phyloP scores from a whole-genome alignment of 805 yeast species.

The Isabelozyma heimii region DNA sequence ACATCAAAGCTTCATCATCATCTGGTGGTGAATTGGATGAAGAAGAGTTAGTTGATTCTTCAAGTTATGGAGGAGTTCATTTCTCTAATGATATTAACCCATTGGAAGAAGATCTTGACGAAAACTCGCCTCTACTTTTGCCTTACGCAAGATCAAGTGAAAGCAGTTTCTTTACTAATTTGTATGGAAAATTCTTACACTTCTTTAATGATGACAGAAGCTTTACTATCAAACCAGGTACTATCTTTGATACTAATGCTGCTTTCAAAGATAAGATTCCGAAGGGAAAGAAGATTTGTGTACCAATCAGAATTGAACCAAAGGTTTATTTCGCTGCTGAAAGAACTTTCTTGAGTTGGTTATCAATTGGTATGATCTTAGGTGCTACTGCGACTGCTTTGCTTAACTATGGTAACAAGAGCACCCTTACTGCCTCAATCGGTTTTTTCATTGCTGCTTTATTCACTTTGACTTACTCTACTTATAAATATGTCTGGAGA shows the following conservation, averaged over 20 bases:
- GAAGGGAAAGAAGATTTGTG: constrained; percentile 82
- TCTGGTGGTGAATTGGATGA: constrained; percentile 71
- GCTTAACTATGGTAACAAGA: constrained; percentile 74
- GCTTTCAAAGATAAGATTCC: constrained; percentile 65
- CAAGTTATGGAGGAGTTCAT: constrained; percentile 34
- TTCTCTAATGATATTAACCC: constrained; percentile 46
- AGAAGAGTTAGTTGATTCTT: constrained; percentile 48
- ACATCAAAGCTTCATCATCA: constrained; percentile 28
- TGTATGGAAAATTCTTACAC: constrained; percentile 37
- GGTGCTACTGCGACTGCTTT: constrained; percentile 88
- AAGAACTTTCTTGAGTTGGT: constrained; percentile 91
- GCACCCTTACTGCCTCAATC: constrained; percentile 76
- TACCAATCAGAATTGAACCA: constrained; percentile 96
- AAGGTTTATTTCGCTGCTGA: constrained; percentile 99
- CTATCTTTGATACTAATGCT: constrained; percentile 41
- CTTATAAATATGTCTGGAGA: constrained; percentile 75
- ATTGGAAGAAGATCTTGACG: constrained; percentile 51
- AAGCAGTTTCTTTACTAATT: constrained; percentile 23
- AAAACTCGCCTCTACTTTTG: constrained; percentile 39
- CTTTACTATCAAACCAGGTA: constrained; percentile 43
- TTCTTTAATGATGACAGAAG: constrained; percentile 45
- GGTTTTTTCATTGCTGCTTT: constrained; percentile 85
- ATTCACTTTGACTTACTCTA: constrained; percentile 68
- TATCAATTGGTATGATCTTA: constrained; percentile 82
- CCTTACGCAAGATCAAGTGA: constrained; percentile 25